phyloP scores from a whole-genome alignment of 2,329 filamentous ascomycete species.

The Achaetomium macrosporum region DNA sequence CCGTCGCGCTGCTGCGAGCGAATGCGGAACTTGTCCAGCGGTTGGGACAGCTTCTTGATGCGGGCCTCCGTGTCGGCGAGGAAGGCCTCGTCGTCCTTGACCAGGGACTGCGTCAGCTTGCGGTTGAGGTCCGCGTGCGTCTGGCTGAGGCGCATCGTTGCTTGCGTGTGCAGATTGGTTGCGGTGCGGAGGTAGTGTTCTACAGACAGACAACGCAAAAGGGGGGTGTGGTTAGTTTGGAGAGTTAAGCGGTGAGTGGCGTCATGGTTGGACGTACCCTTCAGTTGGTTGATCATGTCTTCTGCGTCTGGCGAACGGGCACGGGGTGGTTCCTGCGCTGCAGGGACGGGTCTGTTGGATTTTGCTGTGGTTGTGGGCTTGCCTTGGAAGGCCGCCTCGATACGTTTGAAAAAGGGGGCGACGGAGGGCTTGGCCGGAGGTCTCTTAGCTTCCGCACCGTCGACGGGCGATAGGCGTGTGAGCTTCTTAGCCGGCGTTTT shows the following conservation, averaged over 20 bases:
- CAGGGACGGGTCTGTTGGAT: background rate
- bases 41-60: slow-evolving; percentile 5
- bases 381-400: slow-evolving; percentile 13
- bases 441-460: background rate
- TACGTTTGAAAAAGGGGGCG: slow-evolving; percentile 17
- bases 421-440: slow-evolving; percentile 10
- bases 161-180: slow-evolving; percentile 12
- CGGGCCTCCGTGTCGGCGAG: slow-evolving; percentile 10
- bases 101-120: background rate
- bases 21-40: slow-evolving; percentile 15
- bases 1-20: slow-evolving; percentile 6
- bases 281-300: slow-evolving; percentile 16
- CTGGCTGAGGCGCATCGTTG: slow-evolving; percentile 10
- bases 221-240: background rate
- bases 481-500: background rate
- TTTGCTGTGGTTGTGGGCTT: background rate
- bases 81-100: slow-evolving; percentile 8
- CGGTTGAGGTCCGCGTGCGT: slow-evolving; percentile 8
- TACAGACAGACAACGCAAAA: background rate
- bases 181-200: slow-evolving; percentile 19
- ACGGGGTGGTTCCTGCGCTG: background rate
- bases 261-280: slow-evolving; percentile 5
- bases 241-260: background rate
- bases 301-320: slow-evolving; percentile 11
- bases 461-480: background rate